Conservation (phyloP, 2,329 filamentous ascomycete genomes). For the Laburnicola sp. region DNA sequence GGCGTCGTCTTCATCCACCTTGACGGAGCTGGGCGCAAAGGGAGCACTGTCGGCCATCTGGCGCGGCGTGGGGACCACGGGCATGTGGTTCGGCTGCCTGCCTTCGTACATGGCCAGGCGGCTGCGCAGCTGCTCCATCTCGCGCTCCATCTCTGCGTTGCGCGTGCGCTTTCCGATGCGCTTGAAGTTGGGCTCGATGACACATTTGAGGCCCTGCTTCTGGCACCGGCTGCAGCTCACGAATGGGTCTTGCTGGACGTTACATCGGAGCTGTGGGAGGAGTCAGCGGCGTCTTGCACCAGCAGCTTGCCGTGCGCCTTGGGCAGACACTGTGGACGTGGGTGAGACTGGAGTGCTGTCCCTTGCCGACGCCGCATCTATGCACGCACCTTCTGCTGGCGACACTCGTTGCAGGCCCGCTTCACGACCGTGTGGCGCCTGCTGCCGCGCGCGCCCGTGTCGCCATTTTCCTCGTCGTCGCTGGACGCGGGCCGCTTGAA, state of each 20-base stretch:
- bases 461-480: slow-evolving; percentile 41
- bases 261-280: slow-evolving; percentile 69
- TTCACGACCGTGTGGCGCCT: slow-evolving; percentile 54
- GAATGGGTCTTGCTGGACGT: slow-evolving; percentile 81
- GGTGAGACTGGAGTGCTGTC: background rate
- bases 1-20: slow-evolving; percentile 39
- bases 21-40: slow-evolving; percentile 25
- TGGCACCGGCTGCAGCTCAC: slow-evolving; percentile 75
- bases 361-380: background rate
- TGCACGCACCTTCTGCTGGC: slow-evolving; percentile 76
- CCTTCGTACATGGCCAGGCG: slow-evolving; percentile 65
- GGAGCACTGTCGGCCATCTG: slow-evolving; percentile 25
- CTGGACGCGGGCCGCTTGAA: slow-evolving; percentile 45
- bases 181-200: slow-evolving; percentile 87
- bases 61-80: slow-evolving; percentile 32
- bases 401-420: slow-evolving; percentile 81
- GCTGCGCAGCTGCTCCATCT: slow-evolving; percentile 65
- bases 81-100: slow-evolving; percentile 37
- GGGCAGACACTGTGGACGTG: background rate
- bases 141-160: slow-evolving; percentile 84
- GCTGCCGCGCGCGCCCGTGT: slow-evolving; percentile 26
- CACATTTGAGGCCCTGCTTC: slow-evolving; percentile 78
- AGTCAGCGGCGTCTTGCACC: slow-evolving; percentile 21
- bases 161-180: slow-evolving; percentile 79
- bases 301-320: background rate